These are phyloP conservation scores for Cyberlindnera samutprakarnensis DNA, from an alignment of 805 yeast species.

Conservation along the genomic window DNA sequence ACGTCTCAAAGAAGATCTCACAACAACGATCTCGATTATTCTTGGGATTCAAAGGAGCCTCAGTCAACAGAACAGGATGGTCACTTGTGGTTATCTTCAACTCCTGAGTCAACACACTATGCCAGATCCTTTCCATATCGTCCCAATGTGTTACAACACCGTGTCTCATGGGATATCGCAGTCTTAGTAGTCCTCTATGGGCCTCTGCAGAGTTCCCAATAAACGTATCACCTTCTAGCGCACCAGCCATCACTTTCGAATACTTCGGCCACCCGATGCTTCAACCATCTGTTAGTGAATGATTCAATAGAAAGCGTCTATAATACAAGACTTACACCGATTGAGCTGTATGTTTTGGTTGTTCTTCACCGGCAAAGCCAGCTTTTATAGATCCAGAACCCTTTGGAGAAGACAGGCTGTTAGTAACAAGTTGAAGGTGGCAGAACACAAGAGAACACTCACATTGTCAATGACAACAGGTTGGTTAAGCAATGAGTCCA, in stretches of 20 bases:
- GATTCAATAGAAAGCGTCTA: too few species aligned
- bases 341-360: slow-evolving; percentile 60
- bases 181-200: slow-evolving; percentile 65
- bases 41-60: slow-evolving; percentile 80
- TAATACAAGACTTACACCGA: slow-evolving; percentile 32
- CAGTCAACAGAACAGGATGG: slow-evolving; percentile 83
- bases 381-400: slow-evolving; percentile 84
- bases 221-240: slow-evolving; percentile 56
- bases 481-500: slow-evolving; percentile 42
- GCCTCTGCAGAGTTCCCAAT: slow-evolving; percentile 73
- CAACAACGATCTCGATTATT: slow-evolving; percentile 86
- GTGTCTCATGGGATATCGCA: slow-evolving; percentile 68
- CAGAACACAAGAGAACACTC: slow-evolving; percentile 6
- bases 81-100: slow-evolving; percentile 55
- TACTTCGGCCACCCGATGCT: slow-evolving; percentile 78
- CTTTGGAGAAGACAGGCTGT: slow-evolving; percentile 21
- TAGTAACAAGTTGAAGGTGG: slow-evolving; percentile 2
- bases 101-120: slow-evolving; percentile 50
- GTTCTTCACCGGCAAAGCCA: slow-evolving; percentile 90
- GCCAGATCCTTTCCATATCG: slow-evolving; percentile 82
- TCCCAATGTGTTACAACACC: slow-evolving; percentile 81
- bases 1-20: slow-evolving; percentile 85
- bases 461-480: slow-evolving; percentile 71
- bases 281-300: background rate
- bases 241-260: slow-evolving; percentile 72